phyloP scores from a whole-genome alignment of 2,329 filamentous ascomycete genomes.

The Emergomyces africanus region DNA sequence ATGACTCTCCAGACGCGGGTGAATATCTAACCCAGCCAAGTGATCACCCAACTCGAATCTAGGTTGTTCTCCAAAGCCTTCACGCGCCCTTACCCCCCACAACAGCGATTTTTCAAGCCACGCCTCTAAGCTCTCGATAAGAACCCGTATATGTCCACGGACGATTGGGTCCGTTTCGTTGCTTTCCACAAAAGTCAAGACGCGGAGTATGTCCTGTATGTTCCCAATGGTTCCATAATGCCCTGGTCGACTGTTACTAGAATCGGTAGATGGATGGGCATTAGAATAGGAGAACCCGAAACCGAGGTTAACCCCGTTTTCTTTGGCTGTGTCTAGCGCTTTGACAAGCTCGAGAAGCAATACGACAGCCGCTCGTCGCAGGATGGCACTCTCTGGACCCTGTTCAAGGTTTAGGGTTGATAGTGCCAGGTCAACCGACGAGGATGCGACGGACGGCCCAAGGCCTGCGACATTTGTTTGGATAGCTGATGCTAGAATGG shows the following conservation, averaged over 20 bases:
- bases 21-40: slow-evolving; percentile 26
- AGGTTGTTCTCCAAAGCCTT: slow-evolving; percentile 10
- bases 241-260: neutral
- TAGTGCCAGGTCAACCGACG: slow-evolving; percentile 28
- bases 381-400: slow-evolving; percentile 25
- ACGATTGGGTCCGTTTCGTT: slow-evolving; percentile 27
- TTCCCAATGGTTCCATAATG: slow-evolving; percentile 22
- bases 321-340: slow-evolving; percentile 24
- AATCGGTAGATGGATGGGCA: neutral
- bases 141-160: slow-evolving; percentile 26
- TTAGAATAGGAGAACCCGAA: slow-evolving; percentile 27
- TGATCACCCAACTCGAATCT: slow-evolving; percentile 24
- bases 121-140: slow-evolving; percentile 31
- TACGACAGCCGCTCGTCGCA: slow-evolving; percentile 29
- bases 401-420: slow-evolving; percentile 27
- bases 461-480: slow-evolving; percentile 29
- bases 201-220: slow-evolving; percentile 26
- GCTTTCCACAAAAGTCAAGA: slow-evolving; percentile 25
- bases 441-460: slow-evolving; percentile 22
- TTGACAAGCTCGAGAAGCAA: slow-evolving; percentile 30
- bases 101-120: slow-evolving; percentile 32
- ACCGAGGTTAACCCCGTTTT: slow-evolving; percentile 20
- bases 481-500: slow-evolving; percentile 29
- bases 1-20: slow-evolving; percentile 16
- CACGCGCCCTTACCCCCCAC: slow-evolving; percentile 23